A percentile compares a stretch with the other conserved stretches of the same genome.
Conservation (phyloP, 2,329 filamentous ascomycete genomes). For the Eutypa lata region DNA sequence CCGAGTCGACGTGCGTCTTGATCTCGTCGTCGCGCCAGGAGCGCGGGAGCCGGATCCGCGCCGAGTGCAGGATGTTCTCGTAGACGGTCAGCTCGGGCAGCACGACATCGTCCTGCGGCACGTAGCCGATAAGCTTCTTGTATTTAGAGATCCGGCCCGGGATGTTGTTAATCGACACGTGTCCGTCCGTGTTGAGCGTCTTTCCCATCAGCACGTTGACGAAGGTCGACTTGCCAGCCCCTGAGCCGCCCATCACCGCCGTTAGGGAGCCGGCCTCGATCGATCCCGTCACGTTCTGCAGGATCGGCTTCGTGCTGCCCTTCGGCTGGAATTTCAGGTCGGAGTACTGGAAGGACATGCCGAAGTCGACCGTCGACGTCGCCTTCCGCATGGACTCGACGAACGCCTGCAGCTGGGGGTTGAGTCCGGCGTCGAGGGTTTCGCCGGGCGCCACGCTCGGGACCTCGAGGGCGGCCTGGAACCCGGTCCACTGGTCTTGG, state of each 20-base stretch:
- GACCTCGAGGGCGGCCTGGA: slow-evolving; percentile 34
- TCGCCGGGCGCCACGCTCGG: slow-evolving; percentile 23
- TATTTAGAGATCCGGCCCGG: slow-evolving; percentile 47
- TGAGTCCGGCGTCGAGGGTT: slow-evolving; percentile 28
- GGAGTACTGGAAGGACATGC: slow-evolving; percentile 51
- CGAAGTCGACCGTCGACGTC: slow-evolving; percentile 48
- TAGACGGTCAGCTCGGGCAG: slow-evolving; percentile 58
- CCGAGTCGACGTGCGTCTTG: slow-evolving; percentile 49
- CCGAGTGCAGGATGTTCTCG: slow-evolving; percentile 61
- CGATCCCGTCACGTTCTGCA: slow-evolving; percentile 51
- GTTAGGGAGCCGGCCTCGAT: slow-evolving; percentile 54
- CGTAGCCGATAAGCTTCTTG: slow-evolving; percentile 60
- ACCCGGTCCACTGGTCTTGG: slow-evolving; percentile 28
- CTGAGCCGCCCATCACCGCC: slow-evolving; percentile 58
- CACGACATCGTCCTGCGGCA: slow-evolving; percentile 60
- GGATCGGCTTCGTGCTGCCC: slow-evolving; percentile 40
- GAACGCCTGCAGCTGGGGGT: slow-evolving; percentile 44
- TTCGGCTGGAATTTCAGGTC: slow-evolving; percentile 48
- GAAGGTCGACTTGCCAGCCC: slow-evolving; percentile 59
- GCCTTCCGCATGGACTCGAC: slow-evolving; percentile 51
- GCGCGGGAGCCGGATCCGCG: slow-evolving; percentile 49
- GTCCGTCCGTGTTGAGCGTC: slow-evolving; percentile 45
- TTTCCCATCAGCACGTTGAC: slow-evolving; percentile 62
- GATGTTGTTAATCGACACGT: slow-evolving; percentile 51
- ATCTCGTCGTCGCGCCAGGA: slow-evolving; percentile 49